These are phyloP conservation scores for Rhamnella rubrinervis DNA, from an alignment of 331 rosid genomes.

Conservation along the genomic window DNA sequence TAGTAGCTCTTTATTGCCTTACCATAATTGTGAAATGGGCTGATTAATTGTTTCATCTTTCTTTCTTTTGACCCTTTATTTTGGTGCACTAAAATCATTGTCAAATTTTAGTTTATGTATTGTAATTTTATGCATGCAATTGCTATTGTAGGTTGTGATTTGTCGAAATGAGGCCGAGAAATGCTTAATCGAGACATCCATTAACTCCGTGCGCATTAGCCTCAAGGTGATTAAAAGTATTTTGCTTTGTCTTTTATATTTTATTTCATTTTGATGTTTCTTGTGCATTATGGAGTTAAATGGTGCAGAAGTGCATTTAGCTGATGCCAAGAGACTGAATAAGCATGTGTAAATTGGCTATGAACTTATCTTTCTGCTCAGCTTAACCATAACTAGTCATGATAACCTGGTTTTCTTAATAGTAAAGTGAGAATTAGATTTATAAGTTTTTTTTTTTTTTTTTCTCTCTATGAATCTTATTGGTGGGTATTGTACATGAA, in stretches of 20 bases:
- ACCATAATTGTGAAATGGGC: not conserved
- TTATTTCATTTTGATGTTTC: slow-evolving; percentile 1
- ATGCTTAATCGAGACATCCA: slow-evolving; percentile 89
- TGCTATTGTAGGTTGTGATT: slow-evolving; percentile 74
- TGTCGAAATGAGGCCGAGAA: slow-evolving; percentile 96
- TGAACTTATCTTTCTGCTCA: too few species aligned
- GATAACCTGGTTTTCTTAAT: not conserved
- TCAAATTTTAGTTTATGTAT: not conserved
- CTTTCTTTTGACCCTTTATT: not conserved
- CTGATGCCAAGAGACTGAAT: not conserved
- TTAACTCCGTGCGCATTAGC: slow-evolving; percentile 91
- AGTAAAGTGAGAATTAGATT: too few species aligned
- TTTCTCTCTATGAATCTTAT: slow-evolving; percentile 5
- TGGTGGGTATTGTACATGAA: not conserved
- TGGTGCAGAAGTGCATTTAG: not conserved
- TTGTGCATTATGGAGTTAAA: slow-evolving; percentile 3
- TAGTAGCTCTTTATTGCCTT: not conserved
- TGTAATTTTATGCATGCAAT: slow-evolving; percentile 7
- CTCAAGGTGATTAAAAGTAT: slow-evolving; percentile 62
- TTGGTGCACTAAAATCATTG: not conserved
- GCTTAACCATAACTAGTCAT: not conserved
- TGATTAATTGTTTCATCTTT: not conserved
- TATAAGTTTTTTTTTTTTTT: not conserved
- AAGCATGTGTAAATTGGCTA: too few species aligned
- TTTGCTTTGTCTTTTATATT: not conserved